Conservation (phyloP, 2,329 filamentous ascomycete species). For the Teratosphaeria pseudoeucalypti region DNA sequence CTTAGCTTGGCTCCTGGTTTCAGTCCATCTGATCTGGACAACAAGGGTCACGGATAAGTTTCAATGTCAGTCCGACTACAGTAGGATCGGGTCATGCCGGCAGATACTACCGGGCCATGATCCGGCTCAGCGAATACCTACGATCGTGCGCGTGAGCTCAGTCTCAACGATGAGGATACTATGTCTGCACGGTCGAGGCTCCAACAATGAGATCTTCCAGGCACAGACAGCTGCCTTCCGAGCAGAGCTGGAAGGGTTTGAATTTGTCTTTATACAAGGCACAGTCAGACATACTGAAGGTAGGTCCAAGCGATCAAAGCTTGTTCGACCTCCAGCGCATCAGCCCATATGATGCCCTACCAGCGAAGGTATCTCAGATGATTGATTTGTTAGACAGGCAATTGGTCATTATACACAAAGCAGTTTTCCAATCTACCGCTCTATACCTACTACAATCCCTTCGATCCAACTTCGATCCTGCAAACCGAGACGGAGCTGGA, state of each 20-base stretch:
- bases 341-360: not conserved
- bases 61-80: too few relatives aligned
- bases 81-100: too few relatives aligned
- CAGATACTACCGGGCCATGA: not conserved
- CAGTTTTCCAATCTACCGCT: slow-evolving; percentile 6
- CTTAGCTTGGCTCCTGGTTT: too few relatives aligned
- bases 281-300: slow-evolving; percentile 6
- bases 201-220: slow-evolving; percentile 7
- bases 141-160: not conserved
- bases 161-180: slow-evolving; percentile 4
- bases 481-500: slow-evolving; percentile 7
- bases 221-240: slow-evolving; percentile 5
- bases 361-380: not conserved
- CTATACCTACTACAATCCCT: slow-evolving; percentile 10
- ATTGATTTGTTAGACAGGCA: not conserved
- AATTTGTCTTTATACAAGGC: slow-evolving; percentile 7
- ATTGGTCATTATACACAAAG: slow-evolving; percentile 8
- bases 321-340: not conserved
- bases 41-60: too few relatives aligned
- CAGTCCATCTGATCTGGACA: too few relatives aligned
- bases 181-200: slow-evolving; percentile 7
- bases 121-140: not conserved
- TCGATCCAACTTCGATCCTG: slow-evolving; percentile 7
- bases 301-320: not conserved
- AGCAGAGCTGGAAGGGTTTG: slow-evolving; percentile 8